These are phyloP conservation scores for Saccharomycopsis schoenii DNA, from an alignment of 805 yeast species.

Conservation along the genomic window DNA sequence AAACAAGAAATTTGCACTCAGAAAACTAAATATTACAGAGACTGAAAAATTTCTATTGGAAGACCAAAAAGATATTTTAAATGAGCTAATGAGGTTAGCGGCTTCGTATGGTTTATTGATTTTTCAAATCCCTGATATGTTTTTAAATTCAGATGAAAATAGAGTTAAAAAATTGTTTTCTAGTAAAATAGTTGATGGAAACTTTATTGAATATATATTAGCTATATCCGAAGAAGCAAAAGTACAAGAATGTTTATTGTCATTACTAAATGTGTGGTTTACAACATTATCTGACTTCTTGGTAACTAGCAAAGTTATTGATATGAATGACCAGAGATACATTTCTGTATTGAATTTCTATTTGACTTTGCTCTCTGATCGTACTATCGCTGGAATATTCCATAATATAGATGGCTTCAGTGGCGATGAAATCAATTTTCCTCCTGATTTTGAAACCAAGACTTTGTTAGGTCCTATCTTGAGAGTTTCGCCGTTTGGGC, in stretches of 20 bases:
- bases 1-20: constrained; percentile 9
- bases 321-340: constrained; percentile 43
- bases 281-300: constrained; percentile 30
- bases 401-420: constrained; percentile 47
- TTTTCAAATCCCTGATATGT: constrained; percentile 55
- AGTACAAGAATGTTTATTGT: constrained; percentile 52
- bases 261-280: constrained; percentile 20
- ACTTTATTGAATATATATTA: constrained; percentile 37
- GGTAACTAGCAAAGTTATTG: constrained; percentile 25
- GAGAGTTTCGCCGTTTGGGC: constrained; percentile 60
- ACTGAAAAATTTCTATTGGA: constrained; percentile 32
- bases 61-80: constrained; percentile 33
- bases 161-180: constrained; percentile 20
- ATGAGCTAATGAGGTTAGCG: constrained; percentile 39
- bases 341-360: constrained; percentile 43
- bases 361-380: constrained; percentile 49
- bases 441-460: constrained; percentile 32
- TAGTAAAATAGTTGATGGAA: constrained; percentile 22
- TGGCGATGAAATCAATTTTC: constrained; percentile 29
- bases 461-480: constrained; percentile 73
- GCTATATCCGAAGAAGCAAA: constrained; percentile 49
- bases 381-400: constrained; percentile 50
- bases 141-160: constrained; percentile 22
- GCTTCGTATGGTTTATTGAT: constrained; percentile 58
- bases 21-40: constrained; percentile 31